These are phyloP conservation scores for Pseudopyrenochaeta lycopersici DNA, from an alignment of 2,329 filamentous ascomycete genomes.

Conservation along the genomic window DNA sequence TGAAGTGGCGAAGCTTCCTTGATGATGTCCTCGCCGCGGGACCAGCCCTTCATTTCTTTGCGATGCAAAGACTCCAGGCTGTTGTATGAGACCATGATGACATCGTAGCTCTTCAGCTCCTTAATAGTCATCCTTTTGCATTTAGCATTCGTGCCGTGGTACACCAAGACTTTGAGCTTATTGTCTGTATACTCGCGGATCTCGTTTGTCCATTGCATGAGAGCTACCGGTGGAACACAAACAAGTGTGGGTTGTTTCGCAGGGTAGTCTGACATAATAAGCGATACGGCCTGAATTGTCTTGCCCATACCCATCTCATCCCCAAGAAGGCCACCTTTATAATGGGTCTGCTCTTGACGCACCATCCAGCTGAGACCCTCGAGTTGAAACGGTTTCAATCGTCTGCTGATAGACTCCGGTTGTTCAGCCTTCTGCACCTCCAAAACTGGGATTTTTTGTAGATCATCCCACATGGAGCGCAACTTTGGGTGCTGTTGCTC, in stretches of 20 bases:
- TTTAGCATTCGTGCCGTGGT: conserved; percentile 86
- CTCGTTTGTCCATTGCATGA: conserved; percentile 87
- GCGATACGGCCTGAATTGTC: conserved; percentile 95
- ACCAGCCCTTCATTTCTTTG: conserved; percentile 91
- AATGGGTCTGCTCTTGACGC: conserved; percentile 83
- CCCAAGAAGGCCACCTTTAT: conserved; percentile 88
- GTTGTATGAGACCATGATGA: conserved; percentile 97
- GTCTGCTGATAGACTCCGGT: conserved; percentile 79
- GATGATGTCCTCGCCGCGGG: conserved; percentile 78
- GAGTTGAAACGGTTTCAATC: conserved; percentile 91
- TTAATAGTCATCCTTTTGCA: conserved; percentile 78
- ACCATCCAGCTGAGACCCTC: conserved; percentile 96
- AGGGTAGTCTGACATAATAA: conserved; percentile 98
- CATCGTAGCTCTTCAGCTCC: conserved; percentile 83
- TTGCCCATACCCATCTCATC: conserved; percentile 99
- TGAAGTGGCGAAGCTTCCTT: conserved; percentile 83
- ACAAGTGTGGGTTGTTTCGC: conserved; percentile 84
- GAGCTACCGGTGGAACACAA: conserved; percentile 87
- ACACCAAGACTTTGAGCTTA: conserved; percentile 88
- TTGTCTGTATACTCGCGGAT: conserved; percentile 78
- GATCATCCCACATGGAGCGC: conserved; percentile 82
- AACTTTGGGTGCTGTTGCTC: conserved; percentile 81
- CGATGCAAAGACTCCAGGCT: conserved; percentile 89
- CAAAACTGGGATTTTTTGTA: conserved; percentile 74
- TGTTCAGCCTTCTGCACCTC: conserved; percentile 72